Evolutionary conservation across 805 yeast genomes (phyloP), one percentile per base, ranked within the genome.

Genomic region (Candida chauliodis): DNA sequence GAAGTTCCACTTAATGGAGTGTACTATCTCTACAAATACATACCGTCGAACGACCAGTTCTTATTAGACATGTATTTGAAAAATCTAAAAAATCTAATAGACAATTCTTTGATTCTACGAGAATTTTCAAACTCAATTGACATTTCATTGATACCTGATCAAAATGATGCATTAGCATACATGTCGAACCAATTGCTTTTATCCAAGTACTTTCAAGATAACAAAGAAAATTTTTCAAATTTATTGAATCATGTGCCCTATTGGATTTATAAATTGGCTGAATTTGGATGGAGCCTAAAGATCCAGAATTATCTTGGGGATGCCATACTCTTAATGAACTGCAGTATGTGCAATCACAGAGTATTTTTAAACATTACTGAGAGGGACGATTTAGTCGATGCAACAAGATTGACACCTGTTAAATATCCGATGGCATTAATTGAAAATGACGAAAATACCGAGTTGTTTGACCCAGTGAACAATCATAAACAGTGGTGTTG

Each of bases 401-500:
- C 61, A 2, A 54, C 52, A 32, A 44, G 55, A 6, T 45, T 60
- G 15, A 59, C 65, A 1, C 66, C 66, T 0, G 61, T 62, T 26
- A 46, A 49, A 29, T 56, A 58, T 38, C 65, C 63, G 1, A 43
- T 56, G 4, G 17, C 17, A 15, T 30, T 36, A 21, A 30, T 21
- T 1, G 36, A 42, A 19, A 38, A 29, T n/a, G 30, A 21, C 3
- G 47, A 36, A 16, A 25, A 26, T 13, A 39, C 33, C 15, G 44
- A 42, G 8, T 24, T 41, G 17, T 45, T 57, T 8, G 50, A 63
- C 30, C 49, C 61, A 4, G 34, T 40, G 9, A 34, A 28, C 2
- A 63, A 61, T 19, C 73, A 68, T 45, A 63, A 64, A 36, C 40
- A 38, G 1, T 68, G 72, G 72, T 68, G 74, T 47, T 43, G 55